These are phyloP conservation scores for Lupinus albus DNA, from an alignment of 306 rosid species.

Conservation along the genomic window DNA sequence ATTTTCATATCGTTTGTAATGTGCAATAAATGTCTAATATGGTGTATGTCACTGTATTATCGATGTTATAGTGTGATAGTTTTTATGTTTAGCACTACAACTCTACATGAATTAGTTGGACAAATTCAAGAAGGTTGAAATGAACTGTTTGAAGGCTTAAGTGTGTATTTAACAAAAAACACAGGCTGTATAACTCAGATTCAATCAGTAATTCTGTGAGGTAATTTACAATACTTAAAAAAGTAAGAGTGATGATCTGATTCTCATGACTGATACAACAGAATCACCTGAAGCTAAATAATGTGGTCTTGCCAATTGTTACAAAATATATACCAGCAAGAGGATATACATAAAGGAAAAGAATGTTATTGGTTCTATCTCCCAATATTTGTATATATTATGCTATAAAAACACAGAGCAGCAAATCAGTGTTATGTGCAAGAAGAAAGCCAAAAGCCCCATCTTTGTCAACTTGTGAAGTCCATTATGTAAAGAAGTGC, in stretches of 20 bases:
- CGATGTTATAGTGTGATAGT: no score
- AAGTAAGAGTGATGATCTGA: slow-evolving; percentile 24
- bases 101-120: no score
- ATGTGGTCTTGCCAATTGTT: slow-evolving; percentile 46
- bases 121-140: no score
- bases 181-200: slow-evolving; percentile 29
- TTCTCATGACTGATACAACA: slow-evolving; percentile 43
- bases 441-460: slow-evolving; percentile 52
- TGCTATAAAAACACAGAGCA: slow-evolving; percentile 57
- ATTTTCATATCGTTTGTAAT: no score
- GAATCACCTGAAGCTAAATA: slow-evolving; percentile 38
- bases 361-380: slow-evolving; percentile 33
- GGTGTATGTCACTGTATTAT: no score
- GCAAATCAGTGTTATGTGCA: slow-evolving; percentile 46
- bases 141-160: no score
- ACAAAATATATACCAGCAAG: slow-evolving; percentile 57
- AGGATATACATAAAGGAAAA: slow-evolving; percentile 39
- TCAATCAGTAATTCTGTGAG: slow-evolving; percentile 33
- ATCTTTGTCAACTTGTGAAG: slow-evolving; percentile 41
- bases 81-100: no score
- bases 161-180: no score
- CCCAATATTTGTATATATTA: slow-evolving; percentile 1
- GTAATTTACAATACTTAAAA: slow-evolving; percentile 48
- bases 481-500: slow-evolving; percentile 47
- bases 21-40: no score